Percentiles rank a stretch among this genome's conserved stretches.
Evolutionary conservation across 768 basidiomycete genomes (phyloP).

Genomic region (Steccherinum ochraceum): DNA sequence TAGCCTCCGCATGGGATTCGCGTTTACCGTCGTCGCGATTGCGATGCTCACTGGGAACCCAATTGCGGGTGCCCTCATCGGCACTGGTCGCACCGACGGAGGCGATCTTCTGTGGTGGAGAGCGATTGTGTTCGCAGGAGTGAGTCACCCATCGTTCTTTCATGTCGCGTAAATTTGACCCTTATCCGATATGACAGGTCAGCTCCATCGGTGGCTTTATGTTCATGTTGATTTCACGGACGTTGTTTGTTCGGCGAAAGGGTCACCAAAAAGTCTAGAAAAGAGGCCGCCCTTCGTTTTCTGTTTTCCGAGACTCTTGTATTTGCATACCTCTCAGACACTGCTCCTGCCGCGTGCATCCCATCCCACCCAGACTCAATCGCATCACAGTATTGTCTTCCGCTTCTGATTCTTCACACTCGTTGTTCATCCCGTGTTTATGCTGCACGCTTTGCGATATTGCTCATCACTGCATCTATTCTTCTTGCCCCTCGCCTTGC

Average conservation of each 20-base stretch:
- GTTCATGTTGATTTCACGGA: neutral
- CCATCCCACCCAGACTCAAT: too few relatives aligned
- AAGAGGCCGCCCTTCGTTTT: neutral
- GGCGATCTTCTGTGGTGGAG: constrained; percentile 13
- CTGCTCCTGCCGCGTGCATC: too few relatives aligned
- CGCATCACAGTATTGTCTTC: too few relatives aligned
- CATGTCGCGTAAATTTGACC: neutral
- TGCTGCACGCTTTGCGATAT: too few relatives aligned
- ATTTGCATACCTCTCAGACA: too few relatives aligned
- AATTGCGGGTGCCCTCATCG: constrained; percentile 18
- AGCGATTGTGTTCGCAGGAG: constrained; percentile 18
- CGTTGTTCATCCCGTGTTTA: too few relatives aligned
- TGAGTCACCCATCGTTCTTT: constrained; percentile 6
- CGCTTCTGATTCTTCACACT: too few relatives aligned
- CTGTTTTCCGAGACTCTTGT: neutral
- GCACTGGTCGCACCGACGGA: neutral
- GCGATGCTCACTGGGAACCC: constrained; percentile 19
- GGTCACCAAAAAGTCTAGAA: neutral
- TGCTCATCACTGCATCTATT: too few relatives aligned
- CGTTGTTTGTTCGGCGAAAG: neutral
- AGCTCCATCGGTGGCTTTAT: neutral
- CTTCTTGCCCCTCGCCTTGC: too few relatives aligned
- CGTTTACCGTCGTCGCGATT: constrained; percentile 14
- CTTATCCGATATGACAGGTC: neutral
- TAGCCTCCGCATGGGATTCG: constrained; percentile 20